Conservation (phyloP, 345 rosid species). For the Eucalyptus polyanthemos region DNA sequence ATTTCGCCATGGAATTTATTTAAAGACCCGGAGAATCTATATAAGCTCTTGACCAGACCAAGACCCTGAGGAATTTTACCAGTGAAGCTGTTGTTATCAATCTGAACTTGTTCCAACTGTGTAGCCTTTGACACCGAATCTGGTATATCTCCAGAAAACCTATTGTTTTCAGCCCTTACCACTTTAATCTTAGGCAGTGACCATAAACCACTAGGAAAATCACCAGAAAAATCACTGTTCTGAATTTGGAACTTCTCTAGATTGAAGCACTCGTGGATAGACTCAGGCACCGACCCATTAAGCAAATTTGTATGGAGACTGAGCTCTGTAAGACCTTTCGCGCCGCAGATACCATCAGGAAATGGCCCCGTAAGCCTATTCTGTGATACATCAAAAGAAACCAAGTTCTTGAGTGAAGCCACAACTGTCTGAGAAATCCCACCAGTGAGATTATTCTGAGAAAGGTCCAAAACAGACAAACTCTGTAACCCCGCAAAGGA, state of each 20-base stretch:
- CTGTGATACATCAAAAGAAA: slow-evolving; percentile 73
- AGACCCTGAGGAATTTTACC: slow-evolving; percentile 64
- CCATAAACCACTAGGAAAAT: slow-evolving; percentile 67
- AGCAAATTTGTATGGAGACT: slow-evolving; percentile 67
- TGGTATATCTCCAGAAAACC: slow-evolving; percentile 54
- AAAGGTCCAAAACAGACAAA: slow-evolving; percentile 51
- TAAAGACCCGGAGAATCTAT: slow-evolving; percentile 77
- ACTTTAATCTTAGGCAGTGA: slow-evolving; percentile 60
- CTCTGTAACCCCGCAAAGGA: slow-evolving; percentile 53
- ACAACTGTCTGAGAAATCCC: slow-evolving; percentile 17
- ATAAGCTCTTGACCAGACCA: slow-evolving; percentile 68
- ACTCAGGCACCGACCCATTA: slow-evolving; percentile 45
- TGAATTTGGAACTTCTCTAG: slow-evolving; percentile 89
- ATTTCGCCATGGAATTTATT: slow-evolving; percentile 55
- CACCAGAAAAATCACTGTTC: slow-evolving; percentile 68
- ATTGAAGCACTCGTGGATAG: slow-evolving; percentile 46
- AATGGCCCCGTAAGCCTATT: slow-evolving; percentile 66
- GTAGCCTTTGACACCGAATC: slow-evolving; percentile 58
- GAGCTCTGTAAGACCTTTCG: slow-evolving; percentile 45
- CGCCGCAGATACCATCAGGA: slow-evolving; percentile 58
- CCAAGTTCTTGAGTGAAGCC: slow-evolving; percentile 48
- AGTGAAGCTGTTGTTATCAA: slow-evolving; percentile 68
- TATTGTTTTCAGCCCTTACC: slow-evolving; percentile 70
- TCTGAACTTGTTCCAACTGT: slow-evolving; percentile 81
- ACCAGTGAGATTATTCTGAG: slow-evolving; percentile 75